Base-by-base conservation (phyloP, 1,284 basidiomycete genomes). In the Ustilago curta region DNA sequence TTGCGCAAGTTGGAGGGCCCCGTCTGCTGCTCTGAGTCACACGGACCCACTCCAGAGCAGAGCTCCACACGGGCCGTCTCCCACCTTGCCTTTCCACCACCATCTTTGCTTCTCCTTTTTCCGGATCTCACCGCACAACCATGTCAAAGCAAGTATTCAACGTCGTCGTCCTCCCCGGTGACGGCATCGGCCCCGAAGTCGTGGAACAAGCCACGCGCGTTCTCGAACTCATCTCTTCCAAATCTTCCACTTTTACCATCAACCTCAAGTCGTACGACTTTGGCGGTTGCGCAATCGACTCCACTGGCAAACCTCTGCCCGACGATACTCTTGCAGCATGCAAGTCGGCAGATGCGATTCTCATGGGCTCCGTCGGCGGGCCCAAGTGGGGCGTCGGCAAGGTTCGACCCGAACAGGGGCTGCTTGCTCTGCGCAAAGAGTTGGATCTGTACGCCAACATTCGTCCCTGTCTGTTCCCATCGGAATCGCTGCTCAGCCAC, bases 361-460 rank as follows among this genome's bases (percentile, higher is more conserved):
- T 84, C 7, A 79, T 84, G 50, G 83, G 79, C 68, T 92, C 96
- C 25, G 93, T 99, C 75, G 97, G 96, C 71, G 97, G 96, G 19
- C 97, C 97, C 37, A 98, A 98, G 87, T 99, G 97, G 97, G 95
- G 95, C 45, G 89, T 91, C 59, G 91, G 91, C 76, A 92, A 93
- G 85, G 90, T 98, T 57, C 91, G 97, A 66, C 97, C 97, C n/a
- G 97, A 99, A 86, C 91, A 91, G 77, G 96, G 96, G 63, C 89
- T 99, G 25, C 91, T 99, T 31, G 86, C 88, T n/a, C 90, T 99
- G 55, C 92, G 97, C 82, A 98, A 99, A 87, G 90, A 90, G 47
- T 91, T 98, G 59, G 95, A 94, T 40, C 89, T 98, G 52, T 98
- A 96, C 86, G 96, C 94, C 84, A 99, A 99, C 88, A 97, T 99